Percentiles rank a stretch among this genome's conserved stretches.
phyloP scores from a whole-genome alignment of 1,284 basidiomycete genomes.

The Tilletia walkeri region DNA sequence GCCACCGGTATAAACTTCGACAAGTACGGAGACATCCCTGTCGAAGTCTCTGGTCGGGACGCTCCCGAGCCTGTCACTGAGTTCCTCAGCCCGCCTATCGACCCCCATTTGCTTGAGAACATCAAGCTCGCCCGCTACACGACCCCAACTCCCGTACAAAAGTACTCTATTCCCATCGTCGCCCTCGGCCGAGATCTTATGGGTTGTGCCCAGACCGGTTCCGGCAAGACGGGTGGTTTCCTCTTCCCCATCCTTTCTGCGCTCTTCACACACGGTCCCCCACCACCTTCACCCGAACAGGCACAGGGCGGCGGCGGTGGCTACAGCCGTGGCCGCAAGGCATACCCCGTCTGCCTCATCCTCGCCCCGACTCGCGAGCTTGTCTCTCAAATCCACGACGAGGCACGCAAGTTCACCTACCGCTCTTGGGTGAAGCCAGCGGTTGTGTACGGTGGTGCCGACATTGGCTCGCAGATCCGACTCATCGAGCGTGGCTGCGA shows the following conservation, averaged over 20 bases:
- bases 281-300: slow-evolving; percentile 65
- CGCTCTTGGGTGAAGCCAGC: slow-evolving; percentile 98
- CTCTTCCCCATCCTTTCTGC: slow-evolving; percentile 98
- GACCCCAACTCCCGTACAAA: slow-evolving; percentile 96
- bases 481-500: slow-evolving; percentile 95
- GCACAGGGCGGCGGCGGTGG: slow-evolving; percentile 28
- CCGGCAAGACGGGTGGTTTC: slow-evolving; percentile 98
- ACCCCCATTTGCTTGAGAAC: slow-evolving; percentile 91
- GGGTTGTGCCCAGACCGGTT: slow-evolving; percentile 99
- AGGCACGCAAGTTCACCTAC: slow-evolving; percentile 98
- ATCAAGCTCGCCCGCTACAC: slow-evolving; percentile 88
- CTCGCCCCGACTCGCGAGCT: slow-evolving; percentile 97
- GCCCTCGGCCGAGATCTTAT: slow-evolving; percentile 86
- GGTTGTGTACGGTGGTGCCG: slow-evolving; percentile 98
- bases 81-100: slow-evolving; percentile 86
- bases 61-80: slow-evolving; percentile 88
- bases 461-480: slow-evolving; percentile 92
- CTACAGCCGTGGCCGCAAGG: slow-evolving; percentile 69
- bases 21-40: slow-evolving; percentile 99
- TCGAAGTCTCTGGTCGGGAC: slow-evolving; percentile 92
- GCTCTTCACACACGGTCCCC: slow-evolving; percentile 81
- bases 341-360: slow-evolving; percentile 91
- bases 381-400: slow-evolving; percentile 98
- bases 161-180: slow-evolving; percentile 99
- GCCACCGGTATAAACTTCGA: slow-evolving; percentile 99